Evolutionary conservation across 805 yeast genomes (phyloP), one percentile per base, ranked within the genome.

Genomic region (Ogataea pilisensis): DNA sequence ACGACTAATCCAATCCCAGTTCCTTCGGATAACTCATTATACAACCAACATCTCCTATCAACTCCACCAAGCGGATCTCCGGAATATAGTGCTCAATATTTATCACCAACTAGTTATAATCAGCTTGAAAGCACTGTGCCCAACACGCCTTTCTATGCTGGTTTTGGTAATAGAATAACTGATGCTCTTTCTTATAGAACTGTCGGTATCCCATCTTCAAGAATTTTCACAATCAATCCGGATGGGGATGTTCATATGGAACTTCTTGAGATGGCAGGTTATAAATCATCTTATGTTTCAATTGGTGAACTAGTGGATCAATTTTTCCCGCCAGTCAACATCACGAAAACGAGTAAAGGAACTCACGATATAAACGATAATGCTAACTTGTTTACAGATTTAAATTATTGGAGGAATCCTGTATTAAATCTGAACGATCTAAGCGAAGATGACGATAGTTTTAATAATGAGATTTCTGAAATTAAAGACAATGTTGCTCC

Each of bases 221-320:
- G 96, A 46, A 90, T 93, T 31, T 93, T 93, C 59, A 93, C 99
- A 7, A 93, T 93, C 53, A 91, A 93, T 55, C 90, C 98, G 2
- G 88, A 86, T 47, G 96, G 97, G 2, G 98, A 93, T 50, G 99
- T 93, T 31, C 96, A 88, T 67, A 85, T 93, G 95, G 99, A 93
- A 63, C 72, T 93, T 48, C 69, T 93, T 40, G 98, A 93, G 59
- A 70, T 93, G 55, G 95, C 97, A 0, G 99, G 99, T 2, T 87
- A 85, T 61, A 85, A 77, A 57, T 82, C 93, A 38, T 81, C 95
- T 0, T 93, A 93, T 60, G 78, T 93, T 37, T 82, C 81, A 48
- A 91, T 93, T 55, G 86, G 93, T 34, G 98, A 93, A 60, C 71
- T 93, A 40, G 97, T 93, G 11, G 99, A 93, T 63, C 98, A 93